phyloP scores from a whole-genome alignment of 768 basidiomycete genomes.

The Lactifluus hygrophoroides region DNA sequence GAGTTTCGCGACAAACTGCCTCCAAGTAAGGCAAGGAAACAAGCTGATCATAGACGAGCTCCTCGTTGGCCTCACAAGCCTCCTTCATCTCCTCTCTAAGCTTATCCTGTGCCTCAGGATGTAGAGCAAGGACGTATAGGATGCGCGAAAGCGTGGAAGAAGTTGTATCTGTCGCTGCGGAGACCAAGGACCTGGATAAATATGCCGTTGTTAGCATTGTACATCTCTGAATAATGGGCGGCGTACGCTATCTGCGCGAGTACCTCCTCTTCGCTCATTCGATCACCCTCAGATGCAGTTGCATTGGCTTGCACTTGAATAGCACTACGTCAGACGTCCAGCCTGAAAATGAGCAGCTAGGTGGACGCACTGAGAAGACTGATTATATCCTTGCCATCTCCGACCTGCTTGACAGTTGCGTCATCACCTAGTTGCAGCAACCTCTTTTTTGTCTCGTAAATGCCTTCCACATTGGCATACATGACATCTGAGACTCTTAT shows the following conservation, averaged over 20 bases:
- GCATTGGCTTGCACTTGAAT: slow-evolving; percentile 33
- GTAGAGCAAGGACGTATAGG: slow-evolving; percentile 22
- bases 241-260: slow-evolving; percentile 25
- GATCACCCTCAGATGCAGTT: slow-evolving; percentile 27
- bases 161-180: slow-evolving; percentile 26
- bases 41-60: slow-evolving; percentile 27
- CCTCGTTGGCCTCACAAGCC: slow-evolving; percentile 19
- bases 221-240: not conserved
- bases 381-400: slow-evolving; percentile 38
- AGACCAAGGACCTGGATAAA: slow-evolving; percentile 20
- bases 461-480: not conserved
- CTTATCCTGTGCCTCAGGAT: slow-evolving; percentile 21
- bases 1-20: no score
- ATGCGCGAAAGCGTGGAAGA: not conserved
- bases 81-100: no score
- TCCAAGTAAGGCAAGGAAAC: slow-evolving; percentile 17
- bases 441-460: slow-evolving; percentile 30
- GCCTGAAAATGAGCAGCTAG: not conserved
- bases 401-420: slow-evolving; percentile 27
- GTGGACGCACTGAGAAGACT: slow-evolving; percentile 35
- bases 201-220: not conserved
- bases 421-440: slow-evolving; percentile 30
- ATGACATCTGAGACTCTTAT: slow-evolving; percentile 17
- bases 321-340: not conserved
- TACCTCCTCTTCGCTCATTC: slow-evolving; percentile 31